Percentiles rank a stretch among this genome's conserved stretches.
Conservation (phyloP, 129 eudicot species). For the Centella asiatica region DNA sequence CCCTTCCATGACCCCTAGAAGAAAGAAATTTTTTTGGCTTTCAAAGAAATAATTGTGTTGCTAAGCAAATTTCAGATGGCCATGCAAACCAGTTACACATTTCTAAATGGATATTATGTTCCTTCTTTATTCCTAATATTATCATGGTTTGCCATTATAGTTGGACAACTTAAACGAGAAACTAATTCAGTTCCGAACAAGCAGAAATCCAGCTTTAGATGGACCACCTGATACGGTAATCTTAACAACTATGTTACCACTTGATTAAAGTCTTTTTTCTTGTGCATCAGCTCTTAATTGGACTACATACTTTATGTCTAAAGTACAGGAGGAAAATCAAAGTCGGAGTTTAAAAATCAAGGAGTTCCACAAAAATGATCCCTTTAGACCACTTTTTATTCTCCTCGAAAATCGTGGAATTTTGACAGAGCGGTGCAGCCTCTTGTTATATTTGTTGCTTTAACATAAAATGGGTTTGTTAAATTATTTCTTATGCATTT, state of each 20-base stretch:
- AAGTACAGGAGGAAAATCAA: conserved; percentile 23
- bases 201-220: conserved; percentile 19
- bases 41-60: background rate
- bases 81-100: background rate
- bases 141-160: conserved; percentile 33
- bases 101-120: background rate
- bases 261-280: background rate
- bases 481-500: conserved; percentile 3
- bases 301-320: conserved; percentile 2
- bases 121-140: background rate
- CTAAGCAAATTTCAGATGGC: background rate
- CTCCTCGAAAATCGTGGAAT: conserved; percentile 56
- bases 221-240: conserved; percentile 26
- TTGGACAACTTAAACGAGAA: conserved; percentile 85
- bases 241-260: background rate
- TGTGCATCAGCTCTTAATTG: conserved; percentile 4
- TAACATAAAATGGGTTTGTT: conserved; percentile 1
- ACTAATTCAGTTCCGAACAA: conserved; percentile 30
- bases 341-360: conserved; percentile 14
- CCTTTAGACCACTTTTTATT: conserved; percentile 62
- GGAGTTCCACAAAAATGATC: conserved; percentile 26
- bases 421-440: conserved; percentile 55
- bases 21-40: background rate
- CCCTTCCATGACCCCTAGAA: no score
- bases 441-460: conserved; percentile 6